Conservation (phyloP, 257 asterid species). For the Solanum medicagineum region DNA sequence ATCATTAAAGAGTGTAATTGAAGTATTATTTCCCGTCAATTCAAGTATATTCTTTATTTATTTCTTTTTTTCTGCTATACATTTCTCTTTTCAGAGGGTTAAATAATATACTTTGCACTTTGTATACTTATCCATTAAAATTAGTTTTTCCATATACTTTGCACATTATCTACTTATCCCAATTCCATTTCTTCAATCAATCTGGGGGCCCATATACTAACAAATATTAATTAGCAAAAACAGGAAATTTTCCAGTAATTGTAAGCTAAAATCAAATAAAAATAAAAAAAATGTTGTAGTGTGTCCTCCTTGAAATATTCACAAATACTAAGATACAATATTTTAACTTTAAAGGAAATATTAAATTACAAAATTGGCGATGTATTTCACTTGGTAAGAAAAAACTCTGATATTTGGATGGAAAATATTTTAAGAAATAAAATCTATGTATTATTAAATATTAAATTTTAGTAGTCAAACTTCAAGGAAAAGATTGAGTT, state of each 20-base stretch:
- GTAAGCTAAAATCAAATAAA: not conserved
- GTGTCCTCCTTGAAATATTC: not conserved
- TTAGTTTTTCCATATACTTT: not conserved
- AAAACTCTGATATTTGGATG: not conserved
- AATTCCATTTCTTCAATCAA: not conserved
- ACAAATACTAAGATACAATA: not conserved
- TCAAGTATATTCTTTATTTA: conserved; percentile 16
- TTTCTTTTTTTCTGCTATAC: not conserved
- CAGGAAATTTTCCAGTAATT: too few relatives aligned
- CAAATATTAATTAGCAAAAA: not conserved
- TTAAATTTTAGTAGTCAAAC: not conserved
- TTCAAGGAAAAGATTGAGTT: not conserved
- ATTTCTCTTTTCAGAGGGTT: conserved; percentile 11
- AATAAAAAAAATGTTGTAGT: not conserved
- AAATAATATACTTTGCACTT: conserved; percentile 27
- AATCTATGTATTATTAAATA: not conserved
- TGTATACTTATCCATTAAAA: conserved; percentile 4
- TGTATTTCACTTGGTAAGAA: not conserved
- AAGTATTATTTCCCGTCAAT: conserved; percentile 1
- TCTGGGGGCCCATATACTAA: not conserved
- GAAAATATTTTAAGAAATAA: not conserved
- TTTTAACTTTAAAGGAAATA: not conserved
- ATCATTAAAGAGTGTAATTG: not conserved
- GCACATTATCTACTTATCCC: not conserved
- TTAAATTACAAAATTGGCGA: not conserved